Conservation (phyloP, 495 filamentous ascomycete genomes). For the Rhypophila decipiens region DNA sequence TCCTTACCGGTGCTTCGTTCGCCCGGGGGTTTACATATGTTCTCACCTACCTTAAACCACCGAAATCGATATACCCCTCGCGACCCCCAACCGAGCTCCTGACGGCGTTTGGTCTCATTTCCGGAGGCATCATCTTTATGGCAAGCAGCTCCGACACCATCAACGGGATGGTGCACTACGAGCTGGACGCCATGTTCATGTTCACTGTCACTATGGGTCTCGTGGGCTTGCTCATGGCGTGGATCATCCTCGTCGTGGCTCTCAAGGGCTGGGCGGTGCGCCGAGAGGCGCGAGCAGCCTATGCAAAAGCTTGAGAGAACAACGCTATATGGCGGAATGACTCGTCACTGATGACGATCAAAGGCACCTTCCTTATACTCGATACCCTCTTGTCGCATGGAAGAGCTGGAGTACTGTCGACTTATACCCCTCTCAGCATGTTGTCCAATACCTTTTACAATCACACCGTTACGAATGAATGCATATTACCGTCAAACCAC, state of each 20-base stretch:
- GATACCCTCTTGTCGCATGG: conserved; percentile 1
- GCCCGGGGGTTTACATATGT: conserved; percentile 77
- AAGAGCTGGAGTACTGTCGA: too few species aligned
- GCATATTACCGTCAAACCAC: too few species aligned
- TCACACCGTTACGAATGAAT: too few species aligned
- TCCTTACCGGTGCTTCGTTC: conserved; percentile 75
- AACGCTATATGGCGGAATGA: too few species aligned
- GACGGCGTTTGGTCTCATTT: conserved; percentile 76
- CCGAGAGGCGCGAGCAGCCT: conserved; percentile 36
- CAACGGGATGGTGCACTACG: conserved; percentile 65
- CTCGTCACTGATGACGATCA: too few species aligned
- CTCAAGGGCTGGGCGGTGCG: conserved; percentile 84
- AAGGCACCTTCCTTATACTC: not conserved
- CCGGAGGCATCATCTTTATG: conserved; percentile 91
- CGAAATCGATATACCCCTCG: conserved; percentile 73
- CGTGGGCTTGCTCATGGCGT: conserved; percentile 79
- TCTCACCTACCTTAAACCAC: conserved; percentile 72
- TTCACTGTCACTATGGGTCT: conserved; percentile 87
- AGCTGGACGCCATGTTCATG: conserved; percentile 79
- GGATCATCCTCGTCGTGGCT: conserved; percentile 69
- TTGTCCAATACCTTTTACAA: too few species aligned
- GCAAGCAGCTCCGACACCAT: conserved; percentile 73
- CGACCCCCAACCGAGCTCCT: conserved; percentile 89
- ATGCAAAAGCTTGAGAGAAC: not conserved
- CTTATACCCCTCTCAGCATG: too few species aligned